phyloP scores from a whole-genome alignment of 768 basidiomycete species.

The Hygrophoropsis aurantiaca region DNA sequence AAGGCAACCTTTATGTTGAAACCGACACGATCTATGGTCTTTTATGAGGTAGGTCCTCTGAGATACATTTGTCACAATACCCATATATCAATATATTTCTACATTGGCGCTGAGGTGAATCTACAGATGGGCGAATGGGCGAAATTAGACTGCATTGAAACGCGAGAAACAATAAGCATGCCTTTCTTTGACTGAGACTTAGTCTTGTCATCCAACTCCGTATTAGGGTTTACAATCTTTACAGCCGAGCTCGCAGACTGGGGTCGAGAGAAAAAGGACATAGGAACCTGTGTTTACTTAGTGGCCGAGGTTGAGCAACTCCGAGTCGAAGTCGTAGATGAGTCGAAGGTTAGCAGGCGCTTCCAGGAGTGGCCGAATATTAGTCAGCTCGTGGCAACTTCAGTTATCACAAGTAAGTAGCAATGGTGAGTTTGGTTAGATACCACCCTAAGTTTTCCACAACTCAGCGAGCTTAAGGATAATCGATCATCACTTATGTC shows the following conservation, averaged over 20 bases:
- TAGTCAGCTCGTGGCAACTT: background rate
- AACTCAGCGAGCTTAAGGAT: background rate
- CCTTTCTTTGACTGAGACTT: constrained; percentile 55
- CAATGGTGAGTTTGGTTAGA: background rate
- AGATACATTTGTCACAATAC: constrained; percentile 38
- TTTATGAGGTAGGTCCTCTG: constrained; percentile 3
- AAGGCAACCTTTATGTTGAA: constrained; percentile 81
- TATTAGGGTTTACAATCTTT: constrained; percentile 71
- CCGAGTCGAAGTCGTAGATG: too few relatives aligned
- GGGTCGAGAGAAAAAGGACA: constrained; percentile 73
- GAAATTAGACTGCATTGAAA: constrained; percentile 8
- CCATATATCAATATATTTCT: constrained; percentile 91
- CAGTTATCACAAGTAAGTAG: background rate
- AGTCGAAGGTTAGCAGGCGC: too few relatives aligned
- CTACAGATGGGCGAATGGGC: constrained; percentile 37
- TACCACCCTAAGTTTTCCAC: background rate
- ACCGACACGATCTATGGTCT: constrained; percentile 72
- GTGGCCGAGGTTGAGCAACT: too few relatives aligned
- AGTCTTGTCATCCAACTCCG: constrained; percentile 37
- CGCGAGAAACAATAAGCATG: constrained; percentile 32
- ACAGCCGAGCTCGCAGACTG: constrained; percentile 60
- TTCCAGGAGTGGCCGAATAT: too few relatives aligned
- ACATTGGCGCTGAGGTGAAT: constrained; percentile 77
- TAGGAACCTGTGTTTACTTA: constrained; percentile 26
- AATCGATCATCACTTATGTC: constrained; percentile 50